A percentile compares a stretch with the other conserved stretches of the same genome.
Conservation (phyloP, 768 basidiomycete species). For the Strobilomyces echinocephalus region DNA sequence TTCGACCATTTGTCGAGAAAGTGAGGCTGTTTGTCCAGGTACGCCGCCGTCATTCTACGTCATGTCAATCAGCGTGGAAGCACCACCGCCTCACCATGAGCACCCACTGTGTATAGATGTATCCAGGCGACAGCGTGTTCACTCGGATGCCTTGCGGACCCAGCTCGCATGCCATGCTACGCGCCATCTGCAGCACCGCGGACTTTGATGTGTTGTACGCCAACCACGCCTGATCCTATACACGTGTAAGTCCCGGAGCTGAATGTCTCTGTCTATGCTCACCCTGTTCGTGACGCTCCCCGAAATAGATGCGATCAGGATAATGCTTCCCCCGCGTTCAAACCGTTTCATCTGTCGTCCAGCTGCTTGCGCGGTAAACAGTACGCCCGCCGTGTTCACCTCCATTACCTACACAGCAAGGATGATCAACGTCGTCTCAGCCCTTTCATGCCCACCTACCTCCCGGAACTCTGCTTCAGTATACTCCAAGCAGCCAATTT, state of each 20-base stretch:
- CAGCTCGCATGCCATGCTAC: conserved; percentile 80
- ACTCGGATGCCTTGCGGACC: conserved; percentile 63
- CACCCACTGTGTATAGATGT: conserved; percentile 66
- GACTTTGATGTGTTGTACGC: conserved; percentile 77
- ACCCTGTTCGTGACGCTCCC: conserved; percentile 72
- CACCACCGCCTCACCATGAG: conserved; percentile 13
- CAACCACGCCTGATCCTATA: conserved; percentile 68
- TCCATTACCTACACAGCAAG: conserved; percentile 47
- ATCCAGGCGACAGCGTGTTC: conserved; percentile 71
- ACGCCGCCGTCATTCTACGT: conserved; percentile 68
- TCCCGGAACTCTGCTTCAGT: conserved; percentile 60
- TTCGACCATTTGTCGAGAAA: conserved; percentile 62
- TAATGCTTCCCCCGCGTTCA: conserved; percentile 47
- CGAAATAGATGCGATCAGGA: conserved; percentile 62
- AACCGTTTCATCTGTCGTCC: conserved; percentile 52
- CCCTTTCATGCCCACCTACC: conserved; percentile 30
- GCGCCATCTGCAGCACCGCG: conserved; percentile 73
- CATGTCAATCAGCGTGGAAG: neutral
- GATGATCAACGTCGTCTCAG: neutral
- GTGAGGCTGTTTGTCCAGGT: conserved; percentile 60
- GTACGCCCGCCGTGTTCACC: conserved; percentile 58
- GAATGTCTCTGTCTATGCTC: neutral
- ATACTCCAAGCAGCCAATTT: conserved; percentile 63
- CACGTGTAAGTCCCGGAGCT: neutral
- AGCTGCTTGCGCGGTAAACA: conserved; percentile 59